A percentile compares a stretch with the other conserved stretches of the same genome.
Evolutionary conservation across 768 basidiomycete genomes (phyloP).

Genomic region (Sistotremastrum suecicum): DNA sequence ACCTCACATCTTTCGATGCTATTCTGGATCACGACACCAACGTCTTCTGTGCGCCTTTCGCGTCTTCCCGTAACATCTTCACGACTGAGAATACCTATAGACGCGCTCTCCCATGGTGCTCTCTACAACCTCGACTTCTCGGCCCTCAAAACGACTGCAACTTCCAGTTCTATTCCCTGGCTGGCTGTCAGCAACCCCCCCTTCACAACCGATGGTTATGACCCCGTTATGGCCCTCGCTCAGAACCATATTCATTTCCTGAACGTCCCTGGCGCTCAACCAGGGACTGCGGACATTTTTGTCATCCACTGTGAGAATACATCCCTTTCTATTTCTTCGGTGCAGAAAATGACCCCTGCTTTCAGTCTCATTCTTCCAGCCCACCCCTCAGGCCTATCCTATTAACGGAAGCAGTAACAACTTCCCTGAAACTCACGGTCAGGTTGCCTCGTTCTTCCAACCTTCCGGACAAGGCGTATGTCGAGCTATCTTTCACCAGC

Average conservation of each 20-base stretch:
- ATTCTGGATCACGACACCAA: conserved; percentile 94
- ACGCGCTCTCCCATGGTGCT: conserved; percentile 52
- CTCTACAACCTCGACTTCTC: conserved; percentile 63
- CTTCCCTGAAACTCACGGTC: conserved; percentile 58
- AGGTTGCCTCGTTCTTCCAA: conserved; percentile 59
- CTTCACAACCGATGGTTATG: conserved; percentile 40
- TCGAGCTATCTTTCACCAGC: background rate
- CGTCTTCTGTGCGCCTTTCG: conserved; percentile 48
- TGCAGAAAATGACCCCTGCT: background rate
- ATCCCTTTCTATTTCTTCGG: background rate
- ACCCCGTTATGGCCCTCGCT: conserved; percentile 67
- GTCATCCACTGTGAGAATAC: conserved; percentile 72
- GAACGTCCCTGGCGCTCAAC: conserved; percentile 47
- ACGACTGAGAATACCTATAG: conserved; percentile 19
- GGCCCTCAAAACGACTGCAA: conserved; percentile 39
- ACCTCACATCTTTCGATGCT: conserved; percentile 48
- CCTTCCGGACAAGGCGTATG: conserved; percentile 27
- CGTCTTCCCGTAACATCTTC: conserved; percentile 2
- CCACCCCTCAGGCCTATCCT: conserved; percentile 45
- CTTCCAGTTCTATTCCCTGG: conserved; percentile 49
- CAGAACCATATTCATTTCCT: conserved; percentile 83
- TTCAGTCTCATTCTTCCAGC: conserved; percentile 69
- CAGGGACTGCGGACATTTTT: conserved; percentile 65
- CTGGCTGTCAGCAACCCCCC: conserved; percentile 38
- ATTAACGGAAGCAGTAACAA: conserved; percentile 25